Percentiles rank a stretch among this genome's conserved stretches.
These are phyloP conservation scores for Claviceps purpurea DNA, from an alignment of 2,329 filamentous ascomycete species.

Conservation along the genomic window DNA sequence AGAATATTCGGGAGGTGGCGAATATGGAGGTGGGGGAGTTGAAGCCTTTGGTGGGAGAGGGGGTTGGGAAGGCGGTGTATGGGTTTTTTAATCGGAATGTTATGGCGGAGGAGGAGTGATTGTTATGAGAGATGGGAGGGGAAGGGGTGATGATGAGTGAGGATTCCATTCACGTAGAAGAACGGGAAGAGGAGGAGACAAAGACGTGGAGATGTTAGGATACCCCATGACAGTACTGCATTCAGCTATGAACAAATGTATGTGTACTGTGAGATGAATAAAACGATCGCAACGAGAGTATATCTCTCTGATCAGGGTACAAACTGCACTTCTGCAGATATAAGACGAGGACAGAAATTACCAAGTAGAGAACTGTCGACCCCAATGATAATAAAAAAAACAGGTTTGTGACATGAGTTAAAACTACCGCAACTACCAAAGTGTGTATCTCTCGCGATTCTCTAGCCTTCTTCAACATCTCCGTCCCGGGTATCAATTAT, in stretches of 20 bases:
- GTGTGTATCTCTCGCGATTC: neutral
- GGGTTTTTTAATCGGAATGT: constrained; percentile 65
- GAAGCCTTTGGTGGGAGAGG: constrained; percentile 59
- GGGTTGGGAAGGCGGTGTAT: constrained; percentile 59
- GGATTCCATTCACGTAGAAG: neutral
- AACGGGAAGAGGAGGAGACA: neutral
- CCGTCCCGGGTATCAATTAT: constrained; percentile 1
- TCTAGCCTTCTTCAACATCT: neutral
- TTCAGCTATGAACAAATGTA: neutral
- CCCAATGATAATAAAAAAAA: no score
- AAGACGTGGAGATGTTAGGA: no score
- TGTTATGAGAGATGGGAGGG: neutral
- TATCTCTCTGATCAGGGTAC: neutral
- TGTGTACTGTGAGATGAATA: neutral
- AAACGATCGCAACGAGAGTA: constrained; percentile 1
- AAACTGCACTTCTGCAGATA: no score
- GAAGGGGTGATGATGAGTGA: neutral
- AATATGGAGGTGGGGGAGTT: constrained; percentile 72
- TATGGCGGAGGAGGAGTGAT: constrained; percentile 31
- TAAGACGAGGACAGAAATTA: no score
- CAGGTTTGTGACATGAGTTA: no score
- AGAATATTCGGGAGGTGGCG: constrained; percentile 68
- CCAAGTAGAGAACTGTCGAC: no score
- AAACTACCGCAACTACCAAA: no score
- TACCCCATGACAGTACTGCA: no score